phyloP scores from a whole-genome alignment of 352 stramenopile species.

The Phytophthora macrochlamydospora region DNA sequence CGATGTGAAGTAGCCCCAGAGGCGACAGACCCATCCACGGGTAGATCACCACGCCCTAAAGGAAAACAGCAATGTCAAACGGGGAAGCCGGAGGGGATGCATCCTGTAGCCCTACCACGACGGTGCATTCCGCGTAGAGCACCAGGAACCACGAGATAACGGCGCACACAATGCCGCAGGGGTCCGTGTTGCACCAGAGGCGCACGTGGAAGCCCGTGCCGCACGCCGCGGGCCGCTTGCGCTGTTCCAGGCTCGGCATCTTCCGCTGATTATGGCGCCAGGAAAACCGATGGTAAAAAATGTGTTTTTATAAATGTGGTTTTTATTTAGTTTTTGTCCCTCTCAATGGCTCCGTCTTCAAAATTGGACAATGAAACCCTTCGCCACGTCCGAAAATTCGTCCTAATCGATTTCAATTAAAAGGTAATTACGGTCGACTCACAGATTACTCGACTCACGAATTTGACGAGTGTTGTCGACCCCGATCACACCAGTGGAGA shows the following conservation, averaged over 20 bases:
- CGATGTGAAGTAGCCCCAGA: constrained; percentile 71
- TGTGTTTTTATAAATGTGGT: not conserved
- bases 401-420: too few species aligned
- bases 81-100: not conserved
- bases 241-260: constrained; percentile 50
- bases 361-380: too few species aligned
- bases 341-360: too few species aligned
- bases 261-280: constrained; percentile 3
- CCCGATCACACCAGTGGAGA: too few species aligned
- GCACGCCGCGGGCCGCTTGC: constrained; percentile 53
- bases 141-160: constrained; percentile 91
- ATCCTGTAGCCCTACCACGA: constrained; percentile 61
- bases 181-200: constrained; percentile 92
- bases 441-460: too few species aligned
- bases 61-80: constrained; percentile 19
- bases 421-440: too few species aligned
- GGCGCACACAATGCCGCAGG: constrained; percentile 91
- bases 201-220: constrained; percentile 84
- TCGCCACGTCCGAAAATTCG: too few species aligned
- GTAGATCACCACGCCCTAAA: constrained; percentile 86
- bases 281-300: not conserved
- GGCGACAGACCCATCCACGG: constrained; percentile 89
- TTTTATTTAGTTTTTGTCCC: not conserved
- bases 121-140: constrained; percentile 90
- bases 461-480: too few species aligned